Percentiles rank a stretch among this genome's conserved stretches.
These are phyloP conservation scores for Beauveria medogensis DNA, from an alignment of 2,329 filamentous ascomycete genomes.

Conservation along the genomic window DNA sequence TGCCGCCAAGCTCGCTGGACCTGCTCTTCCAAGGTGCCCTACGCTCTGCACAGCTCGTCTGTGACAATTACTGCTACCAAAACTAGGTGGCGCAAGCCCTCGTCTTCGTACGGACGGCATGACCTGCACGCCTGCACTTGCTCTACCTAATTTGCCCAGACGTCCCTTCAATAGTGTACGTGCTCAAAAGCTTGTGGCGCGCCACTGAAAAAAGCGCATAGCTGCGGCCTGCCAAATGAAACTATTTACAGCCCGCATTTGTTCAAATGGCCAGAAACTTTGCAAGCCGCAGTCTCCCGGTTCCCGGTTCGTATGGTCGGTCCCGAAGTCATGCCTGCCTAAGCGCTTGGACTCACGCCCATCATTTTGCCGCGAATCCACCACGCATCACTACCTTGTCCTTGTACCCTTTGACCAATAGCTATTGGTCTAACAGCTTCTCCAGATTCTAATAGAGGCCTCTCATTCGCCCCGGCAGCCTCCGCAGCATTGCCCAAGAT, in stretches of 20 bases:
- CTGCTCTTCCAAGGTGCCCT: not conserved
- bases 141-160: not conserved
- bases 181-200: not conserved
- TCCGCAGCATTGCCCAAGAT: constrained; percentile 4
- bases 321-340: too few relatives aligned
- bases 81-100: not conserved
- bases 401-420: not conserved
- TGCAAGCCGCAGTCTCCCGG: not conserved
- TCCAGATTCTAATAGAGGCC: not conserved
- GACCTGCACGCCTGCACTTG: not conserved
- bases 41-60: not conserved
- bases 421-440: not conserved
- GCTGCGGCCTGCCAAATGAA: not conserved
- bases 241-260: not conserved
- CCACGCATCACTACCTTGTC: not conserved
- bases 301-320: not conserved
- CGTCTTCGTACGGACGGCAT: not conserved
- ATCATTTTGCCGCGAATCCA: not conserved
- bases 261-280: not conserved
- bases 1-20: not conserved
- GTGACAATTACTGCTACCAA: not conserved
- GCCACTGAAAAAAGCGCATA: not conserved
- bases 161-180: not conserved
- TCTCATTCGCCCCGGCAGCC: constrained; percentile 5
- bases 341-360: not conserved